Conservation (phyloP, 176 grass and related monocot genomes). For the Juncus effusus region DNA sequence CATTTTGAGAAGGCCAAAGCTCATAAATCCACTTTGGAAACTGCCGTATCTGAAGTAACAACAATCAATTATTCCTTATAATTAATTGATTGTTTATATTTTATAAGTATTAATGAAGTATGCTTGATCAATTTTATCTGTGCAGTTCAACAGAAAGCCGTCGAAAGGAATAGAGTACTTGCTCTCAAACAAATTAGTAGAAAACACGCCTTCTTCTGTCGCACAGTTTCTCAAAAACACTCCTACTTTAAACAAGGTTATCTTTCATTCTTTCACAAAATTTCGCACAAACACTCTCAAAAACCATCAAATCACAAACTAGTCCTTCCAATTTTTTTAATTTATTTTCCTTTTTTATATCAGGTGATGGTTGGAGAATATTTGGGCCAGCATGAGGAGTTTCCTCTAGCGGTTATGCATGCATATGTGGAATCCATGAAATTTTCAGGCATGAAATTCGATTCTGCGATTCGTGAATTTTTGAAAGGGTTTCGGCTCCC, state of each 20-base stretch:
- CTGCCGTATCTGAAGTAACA: conserved; percentile 81
- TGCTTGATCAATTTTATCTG: conserved; percentile 26
- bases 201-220: conserved; percentile 64
- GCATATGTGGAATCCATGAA: conserved; percentile 97
- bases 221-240: conserved; percentile 89
- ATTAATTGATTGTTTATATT: not conserved
- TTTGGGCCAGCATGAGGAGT: conserved; percentile 96
- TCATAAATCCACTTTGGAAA: conserved; percentile 97
- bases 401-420: conserved; percentile 99
- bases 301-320: not conserved
- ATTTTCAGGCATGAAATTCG: conserved; percentile 91
- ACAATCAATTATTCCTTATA: conserved; percentile 20
- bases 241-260: conserved; percentile 87
- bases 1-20: conserved; percentile 99
- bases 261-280: conserved; percentile 13
- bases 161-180: conserved; percentile 83
- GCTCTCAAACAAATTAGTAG: conserved; percentile 90
- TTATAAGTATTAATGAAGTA: no score
- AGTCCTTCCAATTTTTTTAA: conserved; percentile 2
- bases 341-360: conserved; percentile 24
- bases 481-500: conserved; percentile 95
- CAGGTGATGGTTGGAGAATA: conserved; percentile 99
- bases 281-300: conserved; percentile 7
- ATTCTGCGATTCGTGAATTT: conserved; percentile 87
- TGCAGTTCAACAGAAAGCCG: conserved; percentile 93